These are phyloP conservation scores for Sporothrix pallida DNA, from an alignment of 2,329 filamentous ascomycete genomes.

Conservation along the genomic window DNA sequence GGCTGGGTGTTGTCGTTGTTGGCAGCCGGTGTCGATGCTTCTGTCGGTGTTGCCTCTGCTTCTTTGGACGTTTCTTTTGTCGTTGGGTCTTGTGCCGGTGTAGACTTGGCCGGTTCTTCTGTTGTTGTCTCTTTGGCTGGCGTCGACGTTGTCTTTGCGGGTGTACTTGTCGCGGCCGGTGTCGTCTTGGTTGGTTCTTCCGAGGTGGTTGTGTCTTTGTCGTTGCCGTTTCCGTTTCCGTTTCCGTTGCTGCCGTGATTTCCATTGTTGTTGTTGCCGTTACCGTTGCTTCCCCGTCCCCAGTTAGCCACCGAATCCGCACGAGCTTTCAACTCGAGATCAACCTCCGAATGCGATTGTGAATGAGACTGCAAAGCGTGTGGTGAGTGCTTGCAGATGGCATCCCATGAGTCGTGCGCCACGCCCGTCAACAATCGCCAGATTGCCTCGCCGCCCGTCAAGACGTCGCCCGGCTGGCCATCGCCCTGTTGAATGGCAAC, in stretches of 20 bases:
- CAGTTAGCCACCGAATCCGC: background rate
- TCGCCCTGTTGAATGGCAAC: slow-evolving; percentile 32
- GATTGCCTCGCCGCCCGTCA: slow-evolving; percentile 23
- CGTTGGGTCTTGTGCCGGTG: slow-evolving; percentile 11
- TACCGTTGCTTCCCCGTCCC: background rate
- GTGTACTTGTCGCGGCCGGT: background rate
- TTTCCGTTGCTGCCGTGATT: slow-evolving; percentile 5
- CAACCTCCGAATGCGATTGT: too few relatives aligned
- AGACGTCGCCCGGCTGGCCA: slow-evolving; percentile 21
- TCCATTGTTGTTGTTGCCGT: background rate
- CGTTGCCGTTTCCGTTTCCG: background rate
- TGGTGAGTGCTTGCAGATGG: slow-evolving; percentile 32
- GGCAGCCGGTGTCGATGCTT: background rate
- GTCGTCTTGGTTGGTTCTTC: background rate
- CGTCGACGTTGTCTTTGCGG: background rate
- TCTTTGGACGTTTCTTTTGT: background rate
- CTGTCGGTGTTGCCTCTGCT: background rate
- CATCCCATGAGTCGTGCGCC: slow-evolving; percentile 32
- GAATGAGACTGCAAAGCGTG: background rate
- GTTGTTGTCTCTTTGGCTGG: slow-evolving; percentile 4
- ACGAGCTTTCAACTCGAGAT: background rate
- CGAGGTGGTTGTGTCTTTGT: background rate
- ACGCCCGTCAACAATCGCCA: slow-evolving; percentile 26
- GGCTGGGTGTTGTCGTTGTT: background rate
- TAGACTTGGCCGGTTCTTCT: background rate